Evolutionary conservation across 352 stramenopile species (phyloP).

Genomic region (Pythium aquatile): DNA sequence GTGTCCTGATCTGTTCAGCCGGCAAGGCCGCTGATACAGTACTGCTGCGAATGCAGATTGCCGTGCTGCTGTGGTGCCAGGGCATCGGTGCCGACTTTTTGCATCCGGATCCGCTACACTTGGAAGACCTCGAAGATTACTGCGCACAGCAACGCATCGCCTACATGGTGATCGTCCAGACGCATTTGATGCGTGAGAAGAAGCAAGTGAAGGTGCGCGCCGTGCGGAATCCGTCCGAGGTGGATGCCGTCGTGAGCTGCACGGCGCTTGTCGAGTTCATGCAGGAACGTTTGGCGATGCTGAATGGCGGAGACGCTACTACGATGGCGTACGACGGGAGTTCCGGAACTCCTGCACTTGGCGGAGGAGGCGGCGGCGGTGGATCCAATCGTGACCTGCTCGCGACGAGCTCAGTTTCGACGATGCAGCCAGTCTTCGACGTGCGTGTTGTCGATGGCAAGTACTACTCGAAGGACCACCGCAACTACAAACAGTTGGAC

Average conservation of each 20-base stretch:
- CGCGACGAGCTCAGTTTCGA: slow-evolving; percentile 5
- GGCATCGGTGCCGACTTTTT: slow-evolving; percentile 78
- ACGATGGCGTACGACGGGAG: slow-evolving; percentile 7
- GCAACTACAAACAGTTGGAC: slow-evolving; percentile 66
- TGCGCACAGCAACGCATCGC: slow-evolving; percentile 71
- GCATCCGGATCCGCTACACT: slow-evolving; percentile 74
- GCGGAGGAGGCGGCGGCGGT: slow-evolving; percentile 5
- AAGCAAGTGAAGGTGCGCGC: slow-evolving; percentile 80
- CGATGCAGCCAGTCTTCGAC: slow-evolving; percentile 69
- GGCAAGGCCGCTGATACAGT: slow-evolving; percentile 73
- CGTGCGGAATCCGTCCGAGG: slow-evolving; percentile 67
- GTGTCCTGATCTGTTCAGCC: slow-evolving; percentile 75
- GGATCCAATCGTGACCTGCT: slow-evolving; percentile 13
- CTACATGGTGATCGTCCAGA: slow-evolving; percentile 87
- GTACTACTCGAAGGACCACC: slow-evolving; percentile 52
- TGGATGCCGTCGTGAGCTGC: slow-evolving; percentile 64
- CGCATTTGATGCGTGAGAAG: slow-evolving; percentile 81
- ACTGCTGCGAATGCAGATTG: slow-evolving; percentile 78
- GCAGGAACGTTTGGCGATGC: slow-evolving; percentile 39
- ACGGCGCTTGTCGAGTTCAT: slow-evolving; percentile 67
- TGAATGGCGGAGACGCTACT: slow-evolving; percentile 11
- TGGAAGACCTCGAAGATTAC: slow-evolving; percentile 84
- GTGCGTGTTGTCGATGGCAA: slow-evolving; percentile 78
- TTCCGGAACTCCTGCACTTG: neutral
- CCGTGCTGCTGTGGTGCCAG: slow-evolving; percentile 67